phyloP scores from a whole-genome alignment of 1,284 basidiomycete genomes.

The Rhodotorula sp. region DNA sequence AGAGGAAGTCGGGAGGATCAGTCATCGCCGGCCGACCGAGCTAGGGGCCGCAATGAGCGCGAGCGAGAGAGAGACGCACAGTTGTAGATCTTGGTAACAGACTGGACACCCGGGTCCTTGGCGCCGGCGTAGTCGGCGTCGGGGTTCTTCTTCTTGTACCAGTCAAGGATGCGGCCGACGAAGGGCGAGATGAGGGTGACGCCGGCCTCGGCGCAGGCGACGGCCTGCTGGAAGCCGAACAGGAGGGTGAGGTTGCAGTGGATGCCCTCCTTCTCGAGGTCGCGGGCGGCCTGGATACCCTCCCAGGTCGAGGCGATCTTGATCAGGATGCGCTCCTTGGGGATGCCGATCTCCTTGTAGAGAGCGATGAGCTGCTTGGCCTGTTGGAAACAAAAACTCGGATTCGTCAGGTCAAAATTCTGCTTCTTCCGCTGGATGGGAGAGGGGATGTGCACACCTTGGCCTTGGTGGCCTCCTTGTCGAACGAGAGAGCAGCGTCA shows the following conservation, averaged over 20 bases:
- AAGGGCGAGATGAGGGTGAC: conserved; percentile 99
- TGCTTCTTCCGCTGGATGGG: too few species aligned
- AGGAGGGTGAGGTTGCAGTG: conserved; percentile 98
- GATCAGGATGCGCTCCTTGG: conserved; percentile 92
- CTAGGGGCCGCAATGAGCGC: neutral
- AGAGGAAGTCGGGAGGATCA: neutral
- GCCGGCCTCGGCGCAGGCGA: conserved; percentile 95
- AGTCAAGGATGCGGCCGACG: conserved; percentile 90
- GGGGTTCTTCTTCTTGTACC: conserved; percentile 84
- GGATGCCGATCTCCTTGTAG: conserved; percentile 86
- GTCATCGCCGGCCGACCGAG: neutral
- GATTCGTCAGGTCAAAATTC: neutral
- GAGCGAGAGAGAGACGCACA: neutral
- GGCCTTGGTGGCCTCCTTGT: conserved; percentile 85
- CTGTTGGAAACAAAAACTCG: conserved; percentile 49
- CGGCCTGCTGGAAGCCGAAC: conserved; percentile 97
- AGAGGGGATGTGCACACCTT: conserved; percentile 58
- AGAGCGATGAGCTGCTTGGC: conserved; percentile 90
- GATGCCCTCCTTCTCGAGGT: conserved; percentile 90
- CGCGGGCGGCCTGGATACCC: conserved; percentile 96
- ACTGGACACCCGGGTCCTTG: conserved; percentile 93
- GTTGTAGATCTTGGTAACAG: conserved; percentile 66
- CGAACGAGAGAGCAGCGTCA: conserved; percentile 93
- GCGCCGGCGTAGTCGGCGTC: conserved; percentile 82
- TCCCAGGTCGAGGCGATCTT: conserved; percentile 99